phyloP scores from a whole-genome alignment of 345 rosid genomes.

The Camelina laxa region DNA sequence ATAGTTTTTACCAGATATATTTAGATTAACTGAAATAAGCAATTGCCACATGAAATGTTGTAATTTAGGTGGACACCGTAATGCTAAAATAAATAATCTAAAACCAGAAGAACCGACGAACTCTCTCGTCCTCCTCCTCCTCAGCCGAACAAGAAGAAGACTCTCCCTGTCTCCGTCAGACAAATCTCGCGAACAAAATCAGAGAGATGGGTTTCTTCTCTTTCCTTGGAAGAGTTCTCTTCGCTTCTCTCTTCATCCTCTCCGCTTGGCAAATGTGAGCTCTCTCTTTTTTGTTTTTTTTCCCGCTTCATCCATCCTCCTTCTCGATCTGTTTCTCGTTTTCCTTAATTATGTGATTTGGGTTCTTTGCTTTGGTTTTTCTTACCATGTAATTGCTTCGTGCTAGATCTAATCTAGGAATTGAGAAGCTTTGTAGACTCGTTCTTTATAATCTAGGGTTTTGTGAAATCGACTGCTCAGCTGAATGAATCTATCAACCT shows the following conservation, averaged over 20 bases:
- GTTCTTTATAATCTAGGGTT: constrained; percentile 16
- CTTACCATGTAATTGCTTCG: neutral
- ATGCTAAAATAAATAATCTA: neutral
- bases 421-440: neutral
- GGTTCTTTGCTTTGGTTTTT: neutral
- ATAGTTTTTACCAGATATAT: too few species aligned
- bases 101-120: constrained; percentile 25
- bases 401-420: constrained; percentile 33
- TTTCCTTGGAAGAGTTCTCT: constrained; percentile 87
- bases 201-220: constrained; percentile 84
- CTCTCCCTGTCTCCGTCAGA: constrained; percentile 1
- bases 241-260: constrained; percentile 87
- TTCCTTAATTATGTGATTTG: neutral
- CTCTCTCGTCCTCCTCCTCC: neutral
- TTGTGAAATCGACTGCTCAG: neutral
- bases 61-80: too few species aligned
- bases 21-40: too few species aligned
- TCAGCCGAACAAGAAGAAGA: constrained; percentile 7
- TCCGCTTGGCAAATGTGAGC: constrained; percentile 88
- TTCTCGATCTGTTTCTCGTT: constrained; percentile 36
- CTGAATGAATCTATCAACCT: neutral
- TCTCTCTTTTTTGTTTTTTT: neutral
- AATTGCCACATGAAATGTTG: too few species aligned
- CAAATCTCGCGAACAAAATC: constrained; percentile 27
- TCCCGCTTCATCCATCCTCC: neutral